Conservation (phyloP, 352 stramenopile species). For the Phytophthora tubulina region DNA sequence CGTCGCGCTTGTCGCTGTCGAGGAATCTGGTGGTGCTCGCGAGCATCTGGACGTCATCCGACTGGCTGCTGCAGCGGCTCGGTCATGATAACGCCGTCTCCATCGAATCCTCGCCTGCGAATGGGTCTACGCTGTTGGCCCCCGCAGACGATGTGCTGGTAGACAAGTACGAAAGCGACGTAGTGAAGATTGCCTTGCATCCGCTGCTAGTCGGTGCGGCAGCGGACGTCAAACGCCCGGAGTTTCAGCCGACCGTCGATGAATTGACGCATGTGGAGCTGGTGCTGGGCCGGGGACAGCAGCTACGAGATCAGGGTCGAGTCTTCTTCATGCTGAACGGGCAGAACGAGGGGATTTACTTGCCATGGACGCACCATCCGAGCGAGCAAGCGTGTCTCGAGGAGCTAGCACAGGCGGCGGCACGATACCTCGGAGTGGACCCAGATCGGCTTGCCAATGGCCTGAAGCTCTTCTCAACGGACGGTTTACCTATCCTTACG, state of each 20-base stretch:
- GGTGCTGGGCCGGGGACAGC: slow-evolving; percentile 39
- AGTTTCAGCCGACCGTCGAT: slow-evolving; percentile 41
- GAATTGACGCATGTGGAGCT: slow-evolving; percentile 47
- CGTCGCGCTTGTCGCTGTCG: slow-evolving; percentile 4
- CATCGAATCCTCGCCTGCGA: slow-evolving; percentile 10
- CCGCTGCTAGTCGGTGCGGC: slow-evolving; percentile 38
- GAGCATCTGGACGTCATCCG: slow-evolving; percentile 30
- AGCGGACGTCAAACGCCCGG: slow-evolving; percentile 28
- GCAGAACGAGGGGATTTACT: slow-evolving; percentile 61
- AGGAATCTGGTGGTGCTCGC: slow-evolving; percentile 40
- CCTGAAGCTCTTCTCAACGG: slow-evolving; percentile 66
- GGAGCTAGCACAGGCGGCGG: slow-evolving; percentile 55
- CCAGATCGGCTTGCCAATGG: slow-evolving; percentile 58
- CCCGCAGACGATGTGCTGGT: slow-evolving; percentile 30
- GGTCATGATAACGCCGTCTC: background rate
- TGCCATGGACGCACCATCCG: slow-evolving; percentile 49
- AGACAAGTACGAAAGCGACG: slow-evolving; percentile 69
- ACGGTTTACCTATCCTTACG: slow-evolving; percentile 56
- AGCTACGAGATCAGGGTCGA: slow-evolving; percentile 43
- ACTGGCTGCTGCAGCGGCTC: slow-evolving; percentile 8
- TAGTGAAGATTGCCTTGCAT: slow-evolving; percentile 59
- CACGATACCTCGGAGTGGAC: slow-evolving; percentile 53
- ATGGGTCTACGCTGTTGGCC: background rate
- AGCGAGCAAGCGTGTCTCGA: slow-evolving; percentile 45
- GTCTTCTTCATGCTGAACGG: slow-evolving; percentile 83